Conservation (phyloP, 148 eudicot genomes). For the Fagopyrum tataricum region DNA sequence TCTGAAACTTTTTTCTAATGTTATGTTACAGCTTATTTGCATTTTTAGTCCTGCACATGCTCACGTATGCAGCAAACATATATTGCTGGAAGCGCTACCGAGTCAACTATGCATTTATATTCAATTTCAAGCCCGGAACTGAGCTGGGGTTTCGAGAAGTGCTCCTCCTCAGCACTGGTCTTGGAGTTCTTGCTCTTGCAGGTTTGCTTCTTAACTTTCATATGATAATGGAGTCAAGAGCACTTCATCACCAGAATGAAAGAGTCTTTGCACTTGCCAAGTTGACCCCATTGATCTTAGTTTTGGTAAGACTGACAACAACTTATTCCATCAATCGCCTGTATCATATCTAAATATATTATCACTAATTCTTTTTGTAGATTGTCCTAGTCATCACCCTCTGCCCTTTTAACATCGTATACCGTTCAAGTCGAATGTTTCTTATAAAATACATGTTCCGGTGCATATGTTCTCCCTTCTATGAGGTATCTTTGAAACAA, state of each 20-base stretch:
- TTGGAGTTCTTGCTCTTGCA: slow-evolving; percentile 53
- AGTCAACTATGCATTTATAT: slow-evolving; percentile 75
- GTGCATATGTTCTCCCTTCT: slow-evolving; percentile 53
- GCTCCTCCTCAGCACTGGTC: slow-evolving; percentile 45
- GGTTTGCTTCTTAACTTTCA: slow-evolving; percentile 46
- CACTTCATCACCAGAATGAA: slow-evolving; percentile 1
- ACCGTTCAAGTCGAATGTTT: slow-evolving; percentile 51
- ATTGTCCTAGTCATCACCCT: slow-evolving; percentile 27
- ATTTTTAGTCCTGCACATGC: slow-evolving; percentile 59
- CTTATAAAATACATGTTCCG: slow-evolving; percentile 30
- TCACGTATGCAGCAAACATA: slow-evolving; percentile 63
- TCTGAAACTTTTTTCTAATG: neutral
- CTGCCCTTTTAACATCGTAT: slow-evolving; percentile 53
- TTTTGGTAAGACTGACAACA: slow-evolving; percentile 31
- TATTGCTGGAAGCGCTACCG: slow-evolving; percentile 70
- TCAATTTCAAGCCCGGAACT: slow-evolving; percentile 79
- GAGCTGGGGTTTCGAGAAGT: slow-evolving; percentile 64
- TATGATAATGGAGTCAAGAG: slow-evolving; percentile 38
- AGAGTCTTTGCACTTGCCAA: slow-evolving; percentile 23
- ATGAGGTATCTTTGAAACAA: slow-evolving; percentile 33
- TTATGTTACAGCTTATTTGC: slow-evolving; percentile 55
- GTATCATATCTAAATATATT: neutral
- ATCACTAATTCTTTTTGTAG: slow-evolving; percentile 24
- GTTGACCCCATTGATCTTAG: slow-evolving; percentile 53
- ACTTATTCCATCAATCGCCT: neutral